phyloP scores from a whole-genome alignment of 176 grass and related monocot genomes.

The Aegilops longissima region DNA sequence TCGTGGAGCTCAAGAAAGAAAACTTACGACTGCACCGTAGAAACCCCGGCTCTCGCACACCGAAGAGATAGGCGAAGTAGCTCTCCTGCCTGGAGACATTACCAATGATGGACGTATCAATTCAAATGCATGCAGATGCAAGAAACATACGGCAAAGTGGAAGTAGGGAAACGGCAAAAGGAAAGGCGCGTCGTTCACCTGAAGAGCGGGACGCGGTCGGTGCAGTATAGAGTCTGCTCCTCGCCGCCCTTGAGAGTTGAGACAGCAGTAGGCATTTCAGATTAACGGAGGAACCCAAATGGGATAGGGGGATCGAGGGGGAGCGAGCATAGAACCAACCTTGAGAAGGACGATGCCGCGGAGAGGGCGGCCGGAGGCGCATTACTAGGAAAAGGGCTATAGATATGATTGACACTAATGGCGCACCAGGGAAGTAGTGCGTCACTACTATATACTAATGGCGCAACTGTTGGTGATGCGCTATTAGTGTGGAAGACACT shows the following conservation, averaged over 20 bases:
- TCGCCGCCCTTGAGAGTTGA: constrained; percentile 49
- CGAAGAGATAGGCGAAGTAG: constrained; percentile 90
- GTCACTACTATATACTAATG: no score
- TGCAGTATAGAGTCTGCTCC: constrained; percentile 56
- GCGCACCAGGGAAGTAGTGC: no score
- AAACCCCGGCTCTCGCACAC: constrained; percentile 74
- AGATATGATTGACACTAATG: no score
- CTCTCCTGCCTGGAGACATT: constrained; percentile 79
- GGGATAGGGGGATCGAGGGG: no score
- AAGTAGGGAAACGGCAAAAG: no score
- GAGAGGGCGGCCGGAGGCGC: constrained; percentile 42
- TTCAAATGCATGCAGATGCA: not conserved
- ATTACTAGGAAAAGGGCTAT: no score
- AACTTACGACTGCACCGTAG: constrained; percentile 69
- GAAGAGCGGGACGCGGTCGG: constrained; percentile 65
- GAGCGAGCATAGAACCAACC: not conserved
- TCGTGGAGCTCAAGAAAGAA: not conserved
- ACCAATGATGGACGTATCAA: not conserved
- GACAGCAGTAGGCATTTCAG: not conserved
- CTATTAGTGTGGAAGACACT: no score
- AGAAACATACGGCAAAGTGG: not conserved
- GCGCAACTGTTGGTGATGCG: no score
- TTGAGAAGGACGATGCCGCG: constrained; percentile 69
- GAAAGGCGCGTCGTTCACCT: constrained; percentile 9
- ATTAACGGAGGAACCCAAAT: no score